These are phyloP conservation scores for Talaromyces sp. DNA, from an alignment of 2,329 filamentous ascomycete species.

Conservation along the genomic window DNA sequence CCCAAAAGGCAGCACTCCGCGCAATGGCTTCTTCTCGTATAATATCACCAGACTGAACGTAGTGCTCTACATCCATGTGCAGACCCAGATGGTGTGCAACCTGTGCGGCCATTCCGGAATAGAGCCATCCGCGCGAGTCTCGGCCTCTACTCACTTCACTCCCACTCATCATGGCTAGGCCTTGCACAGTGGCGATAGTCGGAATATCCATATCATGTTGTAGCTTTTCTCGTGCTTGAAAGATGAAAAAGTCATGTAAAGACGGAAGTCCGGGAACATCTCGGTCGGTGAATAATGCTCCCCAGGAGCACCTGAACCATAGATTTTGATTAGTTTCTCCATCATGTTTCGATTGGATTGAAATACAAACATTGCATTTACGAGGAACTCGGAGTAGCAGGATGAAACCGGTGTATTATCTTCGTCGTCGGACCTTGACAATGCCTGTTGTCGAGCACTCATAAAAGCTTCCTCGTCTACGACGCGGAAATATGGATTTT, in stretches of 20 bases:
- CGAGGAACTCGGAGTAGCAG: neutral
- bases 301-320: slow-evolving; percentile 14
- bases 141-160: slow-evolving; percentile 31
- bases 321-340: neutral
- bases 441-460: slow-evolving; percentile 7
- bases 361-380: neutral
- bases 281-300: slow-evolving; percentile 13
- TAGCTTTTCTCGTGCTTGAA: slow-evolving; percentile 17
- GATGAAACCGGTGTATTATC: neutral
- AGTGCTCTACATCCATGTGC: slow-evolving; percentile 17
- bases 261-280: slow-evolving; percentile 8
- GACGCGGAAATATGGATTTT: slow-evolving; percentile 32
- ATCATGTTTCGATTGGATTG: no score
- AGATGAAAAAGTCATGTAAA: slow-evolving; percentile 13
- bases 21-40: slow-evolving; percentile 22
- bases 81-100: slow-evolving; percentile 30
- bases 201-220: slow-evolving; percentile 39
- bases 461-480: slow-evolving; percentile 25
- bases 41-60: slow-evolving; percentile 20
- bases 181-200: slow-evolving; percentile 37
- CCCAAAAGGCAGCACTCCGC: slow-evolving; percentile 27
- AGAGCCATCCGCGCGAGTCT: slow-evolving; percentile 37
- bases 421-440: neutral
- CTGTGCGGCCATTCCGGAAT: slow-evolving; percentile 32
- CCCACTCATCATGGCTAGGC: slow-evolving; percentile 34